Evolutionary conservation across 139 green algal genomes (phyloP).

Genomic region (Diplosphaera chodatii): DNA sequence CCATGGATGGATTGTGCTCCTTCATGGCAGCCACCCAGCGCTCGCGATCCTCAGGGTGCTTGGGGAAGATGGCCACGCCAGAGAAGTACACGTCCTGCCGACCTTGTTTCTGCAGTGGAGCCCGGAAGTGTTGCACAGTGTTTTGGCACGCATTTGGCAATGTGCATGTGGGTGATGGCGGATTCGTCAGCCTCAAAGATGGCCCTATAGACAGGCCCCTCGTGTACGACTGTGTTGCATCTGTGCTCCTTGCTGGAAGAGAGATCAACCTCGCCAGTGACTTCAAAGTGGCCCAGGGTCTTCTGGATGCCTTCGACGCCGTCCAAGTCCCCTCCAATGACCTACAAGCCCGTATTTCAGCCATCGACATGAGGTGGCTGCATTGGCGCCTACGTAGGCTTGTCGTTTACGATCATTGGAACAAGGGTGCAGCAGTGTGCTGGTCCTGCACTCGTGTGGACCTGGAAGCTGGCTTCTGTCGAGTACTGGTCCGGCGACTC

Average conservation of each 20-base stretch:
- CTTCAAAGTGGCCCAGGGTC: background rate
- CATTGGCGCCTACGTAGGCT: too few species aligned
- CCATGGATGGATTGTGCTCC: background rate
- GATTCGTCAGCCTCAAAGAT: too few species aligned
- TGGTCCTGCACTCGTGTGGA: too few species aligned
- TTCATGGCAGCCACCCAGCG: background rate
- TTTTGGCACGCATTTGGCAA: too few species aligned
- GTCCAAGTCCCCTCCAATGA: background rate
- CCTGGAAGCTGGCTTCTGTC: background rate
- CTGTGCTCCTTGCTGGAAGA: background rate
- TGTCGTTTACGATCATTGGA: too few species aligned
- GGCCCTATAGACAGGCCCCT: too few species aligned
- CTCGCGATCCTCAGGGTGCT: background rate
- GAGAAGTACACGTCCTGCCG: background rate
- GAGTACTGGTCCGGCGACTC: constrained; percentile 3
- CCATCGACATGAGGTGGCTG: too few species aligned
- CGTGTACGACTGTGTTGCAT: too few species aligned
- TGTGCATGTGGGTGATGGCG: too few species aligned
- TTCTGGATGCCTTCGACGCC: background rate
- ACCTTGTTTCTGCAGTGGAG: background rate
- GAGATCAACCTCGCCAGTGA: background rate
- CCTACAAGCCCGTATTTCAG: background rate
- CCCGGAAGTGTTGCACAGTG: too few species aligned
- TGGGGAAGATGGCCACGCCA: background rate
- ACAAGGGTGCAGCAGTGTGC: too few species aligned